Evolutionary conservation across 768 basidiomycete species (phyloP).

Genomic region (Suillus discolor): DNA sequence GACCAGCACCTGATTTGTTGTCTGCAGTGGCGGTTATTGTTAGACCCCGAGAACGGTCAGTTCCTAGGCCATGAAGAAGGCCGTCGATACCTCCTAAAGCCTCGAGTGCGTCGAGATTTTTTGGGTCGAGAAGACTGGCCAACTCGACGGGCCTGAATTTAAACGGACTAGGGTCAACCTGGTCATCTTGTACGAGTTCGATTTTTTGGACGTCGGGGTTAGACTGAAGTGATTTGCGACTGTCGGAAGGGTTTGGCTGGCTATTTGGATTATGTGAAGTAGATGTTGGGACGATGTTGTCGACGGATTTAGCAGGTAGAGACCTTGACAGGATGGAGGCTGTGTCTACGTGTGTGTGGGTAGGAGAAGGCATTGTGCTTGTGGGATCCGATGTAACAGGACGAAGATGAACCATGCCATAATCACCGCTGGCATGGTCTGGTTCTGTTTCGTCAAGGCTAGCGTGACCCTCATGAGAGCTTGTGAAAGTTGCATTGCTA

Average conservation of each 20-base stretch:
- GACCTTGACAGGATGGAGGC: constrained; percentile 32
- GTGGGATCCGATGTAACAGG: constrained; percentile 38
- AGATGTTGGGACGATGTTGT: constrained; percentile 10
- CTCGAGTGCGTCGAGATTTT: constrained; percentile 66
- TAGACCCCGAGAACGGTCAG: constrained; percentile 54
- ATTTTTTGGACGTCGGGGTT: constrained; percentile 23
- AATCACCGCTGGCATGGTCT: constrained; percentile 38
- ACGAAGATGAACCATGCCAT: constrained; percentile 32
- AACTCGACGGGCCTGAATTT: constrained; percentile 70
- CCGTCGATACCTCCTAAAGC: constrained; percentile 70
- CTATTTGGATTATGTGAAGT: background rate
- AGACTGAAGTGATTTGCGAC: constrained; percentile 23
- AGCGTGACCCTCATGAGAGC: constrained; percentile 40
- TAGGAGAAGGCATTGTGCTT: constrained; percentile 38
- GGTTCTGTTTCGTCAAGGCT: constrained; percentile 51
- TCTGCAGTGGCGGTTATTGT: constrained; percentile 12
- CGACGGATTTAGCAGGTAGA: constrained; percentile 16
- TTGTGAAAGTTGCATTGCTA: constrained; percentile 58
- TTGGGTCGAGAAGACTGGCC: constrained; percentile 89
- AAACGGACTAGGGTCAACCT: constrained; percentile 70
- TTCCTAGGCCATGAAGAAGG: constrained; percentile 75
- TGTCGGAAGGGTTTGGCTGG: constrained; percentile 7
- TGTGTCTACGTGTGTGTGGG: constrained; percentile 42
- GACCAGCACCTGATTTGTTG: constrained; percentile 28
- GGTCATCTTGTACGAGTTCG: constrained; percentile 40